Base-by-base conservation (phyloP, 208 protist species). In the Crithidia expoeki region DNA sequence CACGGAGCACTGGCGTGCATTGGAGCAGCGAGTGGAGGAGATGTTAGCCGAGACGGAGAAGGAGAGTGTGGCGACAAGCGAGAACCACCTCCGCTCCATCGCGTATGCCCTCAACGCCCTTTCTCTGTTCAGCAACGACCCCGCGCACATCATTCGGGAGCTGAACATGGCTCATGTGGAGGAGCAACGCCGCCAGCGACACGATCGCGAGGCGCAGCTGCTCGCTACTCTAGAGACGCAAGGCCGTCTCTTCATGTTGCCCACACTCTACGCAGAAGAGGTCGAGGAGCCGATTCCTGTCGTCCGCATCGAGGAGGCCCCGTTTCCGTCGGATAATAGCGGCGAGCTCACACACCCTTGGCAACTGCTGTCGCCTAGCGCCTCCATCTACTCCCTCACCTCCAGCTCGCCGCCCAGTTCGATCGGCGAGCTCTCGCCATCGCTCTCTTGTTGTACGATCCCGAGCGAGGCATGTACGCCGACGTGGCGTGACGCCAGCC, bases 121-220 rank as follows among this genome's bases (percentile, higher is more conserved):
- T 38, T 76, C 36, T 42, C 72, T 86, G 28, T 86, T 86, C 72
- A 79, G 75, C 75, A 51, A 53, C 50, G 59, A 81, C 51, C 58
- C 59, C 2, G 27, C 52, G 40, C 23, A 50, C 42, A 76, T 86
- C 34, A 47, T 79, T 11, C 81, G 81, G 30, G 81, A 86, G 44
- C 36, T 86, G 25, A 79, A 74, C 62, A 62, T 72, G 50, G 56
- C 56, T n/a, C 19, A 66, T 12, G 76, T 73, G 21, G 81, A 82
- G 51, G 74, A 79, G 69, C 61, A 72, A 44, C 73, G 69, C 9
- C 81, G 76, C 11, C 60, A 76, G 51, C 76, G 81, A 27, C 71
- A 62, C 47, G 52, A 78, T 70, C 76, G 72, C 62, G 67, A 71
- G 57, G 64, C 60, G n/a, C 50, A 63, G 58, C 47, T 86, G 46